Percentiles rank a stretch among this genome's conserved stretches.
These are phyloP conservation scores for Spongiforma sp. DNA, from an alignment of 1,284 basidiomycete species.

Conservation along the genomic window DNA sequence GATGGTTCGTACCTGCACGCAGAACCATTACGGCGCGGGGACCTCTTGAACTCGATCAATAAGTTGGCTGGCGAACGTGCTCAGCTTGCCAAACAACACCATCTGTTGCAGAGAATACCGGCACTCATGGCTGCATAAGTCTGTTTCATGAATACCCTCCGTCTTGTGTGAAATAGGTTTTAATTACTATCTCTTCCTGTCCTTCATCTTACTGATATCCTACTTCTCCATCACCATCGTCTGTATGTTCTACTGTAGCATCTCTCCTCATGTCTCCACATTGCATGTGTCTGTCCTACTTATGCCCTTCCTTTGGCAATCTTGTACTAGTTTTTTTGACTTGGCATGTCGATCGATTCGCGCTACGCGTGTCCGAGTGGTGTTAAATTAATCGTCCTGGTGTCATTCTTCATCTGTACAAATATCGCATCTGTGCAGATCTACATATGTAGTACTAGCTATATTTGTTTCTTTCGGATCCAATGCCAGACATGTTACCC, in stretches of 20 bases:
- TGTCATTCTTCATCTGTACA: no score
- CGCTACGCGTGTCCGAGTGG: no score
- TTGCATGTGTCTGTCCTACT: background rate
- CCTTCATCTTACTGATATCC: constrained; percentile 26
- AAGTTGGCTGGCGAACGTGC: constrained; percentile 63
- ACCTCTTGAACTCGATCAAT: constrained; percentile 79
- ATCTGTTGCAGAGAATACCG: constrained; percentile 38
- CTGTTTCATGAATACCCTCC: constrained; percentile 5
- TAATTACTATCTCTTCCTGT: constrained; percentile 3
- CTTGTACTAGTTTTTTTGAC: background rate
- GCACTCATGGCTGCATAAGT: constrained; percentile 33
- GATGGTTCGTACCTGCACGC: constrained; percentile 8
- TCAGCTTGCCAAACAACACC: constrained; percentile 37
- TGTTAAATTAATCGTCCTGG: no score
- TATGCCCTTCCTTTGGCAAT: background rate
- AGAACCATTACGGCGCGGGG: constrained; percentile 79
- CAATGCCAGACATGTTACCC: no score
- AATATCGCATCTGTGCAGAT: no score
- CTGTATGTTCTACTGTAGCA: constrained; percentile 22
- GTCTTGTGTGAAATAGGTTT: background rate
- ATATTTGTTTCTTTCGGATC: no score
- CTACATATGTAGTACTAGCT: no score
- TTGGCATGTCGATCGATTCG: no score
- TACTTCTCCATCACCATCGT: background rate
- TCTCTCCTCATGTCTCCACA: constrained; percentile 4